phyloP scores from a whole-genome alignment of 768 basidiomycete species.

The Psilocybe cyanescens region DNA sequence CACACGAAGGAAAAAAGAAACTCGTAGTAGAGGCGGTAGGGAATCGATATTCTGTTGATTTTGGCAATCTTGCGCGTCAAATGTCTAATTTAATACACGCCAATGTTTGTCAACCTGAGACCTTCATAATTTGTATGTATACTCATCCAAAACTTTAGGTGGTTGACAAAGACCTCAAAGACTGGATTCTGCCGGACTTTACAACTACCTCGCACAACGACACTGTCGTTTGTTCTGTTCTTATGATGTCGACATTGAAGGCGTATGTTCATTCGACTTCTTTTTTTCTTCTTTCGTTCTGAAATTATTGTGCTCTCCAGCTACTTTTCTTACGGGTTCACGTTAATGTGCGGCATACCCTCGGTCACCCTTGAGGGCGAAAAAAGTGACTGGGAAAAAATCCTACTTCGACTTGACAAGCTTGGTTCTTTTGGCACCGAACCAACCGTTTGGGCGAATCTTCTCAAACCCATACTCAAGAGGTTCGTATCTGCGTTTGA shows the following conservation, averaged over 20 bases:
- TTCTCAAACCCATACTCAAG: constrained; percentile 19
- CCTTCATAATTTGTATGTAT: too few species aligned
- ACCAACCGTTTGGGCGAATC: constrained; percentile 17
- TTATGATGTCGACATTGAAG: constrained; percentile 25
- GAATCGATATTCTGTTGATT: constrained; percentile 30
- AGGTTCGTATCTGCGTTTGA: constrained; percentile 28
- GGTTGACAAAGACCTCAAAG: constrained; percentile 19
- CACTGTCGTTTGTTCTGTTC: constrained; percentile 17
- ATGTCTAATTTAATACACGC: constrained; percentile 19
- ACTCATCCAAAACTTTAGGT: constrained; percentile 9
- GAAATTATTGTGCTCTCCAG: constrained; percentile 1
- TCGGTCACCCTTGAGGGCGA: constrained; percentile 27
- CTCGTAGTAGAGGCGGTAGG: constrained; percentile 26
- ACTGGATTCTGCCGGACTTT: constrained; percentile 22
- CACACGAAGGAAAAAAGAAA: constrained; percentile 34
- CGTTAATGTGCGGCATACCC: constrained; percentile 26
- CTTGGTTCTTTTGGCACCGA: constrained; percentile 19
- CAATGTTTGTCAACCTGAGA: too few species aligned
- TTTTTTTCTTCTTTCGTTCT: background rate
- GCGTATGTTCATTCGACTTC: constrained; percentile 5
- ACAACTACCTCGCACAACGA: constrained; percentile 19
- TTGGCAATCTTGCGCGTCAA: constrained; percentile 29
- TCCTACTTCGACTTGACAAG: constrained; percentile 24
- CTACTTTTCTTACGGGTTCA: constrained; percentile 23
- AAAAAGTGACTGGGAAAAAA: constrained; percentile 23